Conservation (phyloP, 2,329 filamentous ascomycete species). For the Beauveria sp. region DNA sequence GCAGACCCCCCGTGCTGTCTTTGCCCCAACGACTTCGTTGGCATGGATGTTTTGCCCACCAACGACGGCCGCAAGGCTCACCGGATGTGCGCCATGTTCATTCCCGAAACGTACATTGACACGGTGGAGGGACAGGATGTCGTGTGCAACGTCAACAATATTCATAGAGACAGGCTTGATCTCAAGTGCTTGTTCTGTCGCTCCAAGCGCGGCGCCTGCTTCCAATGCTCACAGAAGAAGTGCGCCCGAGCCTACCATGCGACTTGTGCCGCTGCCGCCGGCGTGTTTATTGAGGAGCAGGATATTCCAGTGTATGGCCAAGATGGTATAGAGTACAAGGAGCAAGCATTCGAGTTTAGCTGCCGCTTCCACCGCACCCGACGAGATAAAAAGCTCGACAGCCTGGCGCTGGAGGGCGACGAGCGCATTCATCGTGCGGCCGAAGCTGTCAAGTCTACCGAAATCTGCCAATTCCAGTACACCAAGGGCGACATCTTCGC, state of each 20-base stretch:
- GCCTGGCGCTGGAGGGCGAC: constrained; percentile 62
- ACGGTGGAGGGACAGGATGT: constrained; percentile 62
- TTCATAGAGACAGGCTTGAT: constrained; percentile 79
- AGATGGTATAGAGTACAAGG: constrained; percentile 85
- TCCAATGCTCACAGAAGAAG: constrained; percentile 93
- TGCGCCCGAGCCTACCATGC: constrained; percentile 91
- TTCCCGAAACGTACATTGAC: constrained; percentile 85
- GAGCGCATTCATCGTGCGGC: constrained; percentile 62
- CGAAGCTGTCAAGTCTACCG: constrained; percentile 58
- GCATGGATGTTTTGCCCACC: constrained; percentile 74
- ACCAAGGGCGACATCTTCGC: constrained; percentile 83
- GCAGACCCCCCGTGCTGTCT: constrained; percentile 77
- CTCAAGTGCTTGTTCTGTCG: constrained; percentile 94
- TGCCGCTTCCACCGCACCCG: constrained; percentile 92
- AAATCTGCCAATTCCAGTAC: constrained; percentile 82
- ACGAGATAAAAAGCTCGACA: constrained; percentile 67
- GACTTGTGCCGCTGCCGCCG: constrained; percentile 86
- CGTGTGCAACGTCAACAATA: constrained; percentile 70
- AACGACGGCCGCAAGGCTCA: constrained; percentile 85
- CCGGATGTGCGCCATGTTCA: constrained; percentile 80
- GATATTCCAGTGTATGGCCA: constrained; percentile 81
- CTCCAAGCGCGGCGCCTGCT: constrained; percentile 89
- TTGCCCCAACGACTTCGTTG: constrained; percentile 83
- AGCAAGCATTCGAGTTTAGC: constrained; percentile 85
- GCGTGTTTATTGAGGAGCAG: constrained; percentile 83